Conservation (phyloP, 2,329 filamentous ascomycete species). For the Sordariomycetes sp. region DNA sequence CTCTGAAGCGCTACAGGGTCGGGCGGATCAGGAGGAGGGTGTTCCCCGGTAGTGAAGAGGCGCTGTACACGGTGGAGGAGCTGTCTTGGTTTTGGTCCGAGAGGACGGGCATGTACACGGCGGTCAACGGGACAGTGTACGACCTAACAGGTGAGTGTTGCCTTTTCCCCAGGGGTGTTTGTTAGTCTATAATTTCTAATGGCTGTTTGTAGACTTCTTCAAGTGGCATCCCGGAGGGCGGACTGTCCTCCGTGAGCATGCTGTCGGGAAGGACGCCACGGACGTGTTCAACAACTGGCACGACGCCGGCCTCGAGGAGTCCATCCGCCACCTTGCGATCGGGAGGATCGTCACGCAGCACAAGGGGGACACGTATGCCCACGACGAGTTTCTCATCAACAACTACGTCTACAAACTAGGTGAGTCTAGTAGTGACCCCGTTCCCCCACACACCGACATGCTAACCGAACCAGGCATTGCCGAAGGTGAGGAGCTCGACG, state of each 20-base stretch:
- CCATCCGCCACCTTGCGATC: neutral
- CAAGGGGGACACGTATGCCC: neutral
- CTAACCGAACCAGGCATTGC: neutral
- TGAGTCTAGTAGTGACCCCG: neutral
- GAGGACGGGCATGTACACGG: slow-evolving; percentile 3
- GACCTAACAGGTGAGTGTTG: neutral
- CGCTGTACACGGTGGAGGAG: neutral
- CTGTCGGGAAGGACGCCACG: slow-evolving; percentile 6
- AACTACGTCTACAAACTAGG: slow-evolving; percentile 5
- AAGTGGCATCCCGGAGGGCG: slow-evolving; percentile 8
- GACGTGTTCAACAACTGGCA: slow-evolving; percentile 6
- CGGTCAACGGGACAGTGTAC: neutral
- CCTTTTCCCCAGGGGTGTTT: too few relatives aligned
- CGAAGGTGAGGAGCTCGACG: neutral
- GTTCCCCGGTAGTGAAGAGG: neutral
- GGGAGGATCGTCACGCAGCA: neutral
- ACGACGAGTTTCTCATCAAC: neutral
- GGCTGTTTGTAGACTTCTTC: slow-evolving; percentile 7
- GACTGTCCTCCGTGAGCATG: neutral
- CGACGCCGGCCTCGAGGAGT: neutral
- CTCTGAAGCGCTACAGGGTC: neutral
- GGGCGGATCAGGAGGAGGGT: neutral
- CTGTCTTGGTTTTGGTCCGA: neutral
- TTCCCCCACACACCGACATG: too few relatives aligned
- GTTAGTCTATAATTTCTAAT: too few relatives aligned